These are phyloP conservation scores for Zasmidium cellare DNA, from an alignment of 2,329 filamentous ascomycete species.

Conservation along the genomic window DNA sequence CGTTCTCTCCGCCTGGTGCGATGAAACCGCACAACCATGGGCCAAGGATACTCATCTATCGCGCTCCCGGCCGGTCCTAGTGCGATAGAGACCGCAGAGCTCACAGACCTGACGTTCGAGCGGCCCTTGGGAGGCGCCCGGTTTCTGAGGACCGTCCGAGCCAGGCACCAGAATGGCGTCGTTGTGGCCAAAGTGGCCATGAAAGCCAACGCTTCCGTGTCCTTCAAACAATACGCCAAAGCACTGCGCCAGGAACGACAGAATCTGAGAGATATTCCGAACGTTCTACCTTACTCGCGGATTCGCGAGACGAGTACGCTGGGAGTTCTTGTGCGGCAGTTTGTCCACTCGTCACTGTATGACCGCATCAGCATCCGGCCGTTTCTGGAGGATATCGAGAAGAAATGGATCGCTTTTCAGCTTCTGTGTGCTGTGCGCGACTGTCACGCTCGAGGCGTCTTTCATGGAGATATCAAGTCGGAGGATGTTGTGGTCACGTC, in stretches of 20 bases:
- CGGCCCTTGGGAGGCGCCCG: constrained; percentile 86
- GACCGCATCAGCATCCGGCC: constrained; percentile 95
- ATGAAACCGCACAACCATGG: constrained; percentile 64
- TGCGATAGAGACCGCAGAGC: constrained; percentile 89
- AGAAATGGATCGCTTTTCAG: constrained; percentile 98
- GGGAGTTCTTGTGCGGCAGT: constrained; percentile 91
- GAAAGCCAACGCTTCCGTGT: constrained; percentile 83
- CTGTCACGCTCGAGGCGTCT: constrained; percentile 84
- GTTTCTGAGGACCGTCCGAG: constrained; percentile 95
- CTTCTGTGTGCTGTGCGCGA: constrained; percentile 88
- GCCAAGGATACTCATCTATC: constrained; percentile 86
- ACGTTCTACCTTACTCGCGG: constrained; percentile 85
- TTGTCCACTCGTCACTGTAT: constrained; percentile 93
- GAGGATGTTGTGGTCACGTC: constrained; percentile 96
- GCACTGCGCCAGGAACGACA: constrained; percentile 82
- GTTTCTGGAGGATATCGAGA: constrained; percentile 95
- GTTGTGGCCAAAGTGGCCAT: constrained; percentile 93
- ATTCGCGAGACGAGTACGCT: constrained; percentile 89
- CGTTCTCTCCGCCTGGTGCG: not conserved
- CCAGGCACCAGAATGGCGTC: constrained; percentile 83
- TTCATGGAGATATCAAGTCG: constrained; percentile 97
- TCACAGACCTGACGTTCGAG: constrained; percentile 88
- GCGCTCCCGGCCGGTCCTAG: constrained; percentile 89
- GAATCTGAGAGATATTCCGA: constrained; percentile 78
- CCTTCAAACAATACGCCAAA: constrained; percentile 75